A percentile compares a stretch with the other conserved stretches of the same genome.
Conservation (phyloP, 1,139 yeast genomes). For the Waltiozyma sp. region DNA sequence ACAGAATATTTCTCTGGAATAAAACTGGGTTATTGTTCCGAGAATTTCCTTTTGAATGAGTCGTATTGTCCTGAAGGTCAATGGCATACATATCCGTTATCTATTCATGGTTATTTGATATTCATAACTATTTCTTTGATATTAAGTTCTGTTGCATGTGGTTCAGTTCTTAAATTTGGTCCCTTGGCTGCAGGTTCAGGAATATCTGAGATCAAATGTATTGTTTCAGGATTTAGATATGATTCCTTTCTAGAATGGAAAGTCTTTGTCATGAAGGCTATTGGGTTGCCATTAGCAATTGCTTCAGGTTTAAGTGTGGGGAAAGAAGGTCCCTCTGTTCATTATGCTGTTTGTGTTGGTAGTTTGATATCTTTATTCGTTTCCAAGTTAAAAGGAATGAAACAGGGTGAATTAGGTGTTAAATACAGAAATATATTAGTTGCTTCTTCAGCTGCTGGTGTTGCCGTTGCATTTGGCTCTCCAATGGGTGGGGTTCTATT, state of each 20-base stretch:
- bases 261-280: slow-evolving; percentile 64
- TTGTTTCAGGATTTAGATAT: slow-evolving; percentile 82
- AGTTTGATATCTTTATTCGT: slow-evolving; percentile 28
- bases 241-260: slow-evolving; percentile 66
- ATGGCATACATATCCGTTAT: slow-evolving; percentile 43
- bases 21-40: slow-evolving; percentile 65
- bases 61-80: slow-evolving; percentile 77
- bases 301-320: slow-evolving; percentile 60
- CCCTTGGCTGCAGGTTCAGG: slow-evolving; percentile 97
- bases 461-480: slow-evolving; percentile 60
- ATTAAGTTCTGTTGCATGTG: slow-evolving; percentile 57
- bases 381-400: slow-evolving; percentile 31
- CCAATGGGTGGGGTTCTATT: slow-evolving; percentile 63
- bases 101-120: slow-evolving; percentile 36
- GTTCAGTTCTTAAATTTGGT: slow-evolving; percentile 58
- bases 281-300: slow-evolving; percentile 69
- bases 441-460: slow-evolving; percentile 61
- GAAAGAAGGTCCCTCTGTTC: slow-evolving; percentile 68
- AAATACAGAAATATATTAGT: slow-evolving; percentile 39
- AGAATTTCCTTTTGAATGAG: slow-evolving; percentile 59
- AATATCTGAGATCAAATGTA: slow-evolving; percentile 90
- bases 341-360: slow-evolving; percentile 58
- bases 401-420: slow-evolving; percentile 26
- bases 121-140: slow-evolving; percentile 50
- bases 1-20: slow-evolving; percentile 82